Percentiles rank a stretch among this genome's conserved stretches.
Evolutionary conservation across 176 grass and related monocot species (phyloP).

Genomic region (Puccinellia tenuiflora): DNA sequence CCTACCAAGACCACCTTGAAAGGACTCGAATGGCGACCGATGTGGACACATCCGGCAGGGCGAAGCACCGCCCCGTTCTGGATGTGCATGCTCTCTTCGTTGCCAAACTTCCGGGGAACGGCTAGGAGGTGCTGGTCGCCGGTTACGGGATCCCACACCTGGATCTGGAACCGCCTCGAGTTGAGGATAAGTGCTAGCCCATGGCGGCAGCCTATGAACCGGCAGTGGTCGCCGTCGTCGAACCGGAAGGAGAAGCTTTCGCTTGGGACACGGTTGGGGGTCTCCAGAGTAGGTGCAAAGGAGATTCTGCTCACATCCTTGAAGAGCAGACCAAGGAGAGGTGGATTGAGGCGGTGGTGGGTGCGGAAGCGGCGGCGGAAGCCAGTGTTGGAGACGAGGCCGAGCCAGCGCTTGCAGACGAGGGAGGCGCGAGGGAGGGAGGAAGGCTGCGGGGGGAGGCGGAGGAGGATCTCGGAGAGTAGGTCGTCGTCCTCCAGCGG

Average conservation of each 20-base stretch:
- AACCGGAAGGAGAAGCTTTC: not conserved
- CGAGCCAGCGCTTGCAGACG: slow-evolving; percentile 5
- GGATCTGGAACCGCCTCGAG: not conserved
- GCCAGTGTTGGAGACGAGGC: not conserved
- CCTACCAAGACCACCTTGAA: not conserved
- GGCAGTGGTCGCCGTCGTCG: not conserved
- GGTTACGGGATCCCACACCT: not conserved
- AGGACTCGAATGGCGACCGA: not conserved
- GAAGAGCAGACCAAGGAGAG: not conserved
- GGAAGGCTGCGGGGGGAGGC: not conserved
- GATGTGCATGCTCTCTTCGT: not conserved
- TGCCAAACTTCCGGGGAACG: not conserved
- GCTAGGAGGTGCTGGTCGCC: not conserved
- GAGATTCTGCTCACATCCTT: rapidly evolving
- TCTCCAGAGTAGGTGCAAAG: not conserved
- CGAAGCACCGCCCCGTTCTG: not conserved
- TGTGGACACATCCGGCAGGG: not conserved
- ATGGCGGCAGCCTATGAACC: not conserved
- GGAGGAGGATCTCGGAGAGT: not conserved
- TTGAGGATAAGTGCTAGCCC: not conserved
- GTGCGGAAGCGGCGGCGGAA: not conserved
- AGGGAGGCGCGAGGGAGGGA: slow-evolving; percentile 11
- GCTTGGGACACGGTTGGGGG: not conserved
- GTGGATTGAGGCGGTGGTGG: not conserved
- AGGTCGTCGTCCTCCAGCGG: not conserved